Evolutionary conservation across 106 monocot species (phyloP).

Genomic region (Posidonia australis): DNA sequence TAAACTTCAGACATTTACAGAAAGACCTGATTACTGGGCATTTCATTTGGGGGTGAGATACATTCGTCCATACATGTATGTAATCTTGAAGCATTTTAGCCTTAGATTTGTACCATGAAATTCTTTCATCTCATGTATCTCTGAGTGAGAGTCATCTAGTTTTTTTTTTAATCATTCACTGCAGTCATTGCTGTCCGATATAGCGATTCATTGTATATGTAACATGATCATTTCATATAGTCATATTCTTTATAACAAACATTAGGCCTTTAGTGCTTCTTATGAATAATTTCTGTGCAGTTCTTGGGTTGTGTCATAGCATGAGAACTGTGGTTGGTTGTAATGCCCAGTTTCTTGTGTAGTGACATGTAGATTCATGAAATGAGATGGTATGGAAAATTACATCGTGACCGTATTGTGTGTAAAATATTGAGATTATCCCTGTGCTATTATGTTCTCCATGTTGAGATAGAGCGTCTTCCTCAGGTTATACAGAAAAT

Average conservation of each 20-base stretch:
- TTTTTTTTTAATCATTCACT: neutral
- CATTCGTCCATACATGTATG: neutral
- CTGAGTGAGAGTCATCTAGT: neutral
- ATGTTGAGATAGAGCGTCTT: no score
- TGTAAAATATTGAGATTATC: neutral
- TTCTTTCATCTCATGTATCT: neutral
- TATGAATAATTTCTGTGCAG: neutral
- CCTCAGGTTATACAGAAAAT: no score
- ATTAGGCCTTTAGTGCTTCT: neutral
- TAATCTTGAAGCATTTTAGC: neutral
- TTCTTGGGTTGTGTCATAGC: neutral
- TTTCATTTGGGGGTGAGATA: neutral
- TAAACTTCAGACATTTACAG: neutral
- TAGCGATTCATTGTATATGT: slow-evolving; percentile 12
- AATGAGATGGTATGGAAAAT: neutral
- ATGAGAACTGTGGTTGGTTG: neutral
- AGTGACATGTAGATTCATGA: neutral
- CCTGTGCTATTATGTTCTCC: no score
- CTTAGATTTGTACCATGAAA: slow-evolving; percentile 7
- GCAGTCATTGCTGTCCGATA: neutral
- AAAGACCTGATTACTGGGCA: neutral
- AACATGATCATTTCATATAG: slow-evolving; percentile 4
- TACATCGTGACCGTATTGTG: neutral
- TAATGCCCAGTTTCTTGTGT: neutral
- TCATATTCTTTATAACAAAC: slow-evolving; percentile 5